Conservation (phyloP, 2,329 filamentous ascomycete genomes). For the Fusarium buharicum region DNA sequence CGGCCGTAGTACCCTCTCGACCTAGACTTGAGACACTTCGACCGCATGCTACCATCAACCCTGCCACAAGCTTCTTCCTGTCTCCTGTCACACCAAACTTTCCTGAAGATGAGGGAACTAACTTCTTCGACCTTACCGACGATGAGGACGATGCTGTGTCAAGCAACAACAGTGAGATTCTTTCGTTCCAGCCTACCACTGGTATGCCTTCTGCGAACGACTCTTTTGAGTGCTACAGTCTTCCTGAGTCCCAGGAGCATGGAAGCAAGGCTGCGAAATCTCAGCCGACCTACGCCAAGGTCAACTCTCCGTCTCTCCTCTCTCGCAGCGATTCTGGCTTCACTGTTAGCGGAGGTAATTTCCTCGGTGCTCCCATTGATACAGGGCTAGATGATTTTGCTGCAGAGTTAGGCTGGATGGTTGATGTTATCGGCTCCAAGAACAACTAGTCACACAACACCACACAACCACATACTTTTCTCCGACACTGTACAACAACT, state of each 20-base stretch:
- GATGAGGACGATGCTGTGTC: slow-evolving; percentile 55
- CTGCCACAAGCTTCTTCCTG: slow-evolving; percentile 44
- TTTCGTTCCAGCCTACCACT: slow-evolving; percentile 41
- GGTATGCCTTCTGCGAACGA: slow-evolving; percentile 27
- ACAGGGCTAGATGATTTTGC: slow-evolving; percentile 55
- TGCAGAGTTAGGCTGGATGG: slow-evolving; percentile 64
- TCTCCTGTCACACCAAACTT: slow-evolving; percentile 54
- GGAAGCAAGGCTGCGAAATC: slow-evolving; percentile 31
- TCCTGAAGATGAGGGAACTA: slow-evolving; percentile 55
- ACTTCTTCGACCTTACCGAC: slow-evolving; percentile 60
- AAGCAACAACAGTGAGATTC: slow-evolving; percentile 52
- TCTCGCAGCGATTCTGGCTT: slow-evolving; percentile 35
- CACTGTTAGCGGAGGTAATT: slow-evolving; percentile 35
- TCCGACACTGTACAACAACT: slow-evolving; percentile 23
- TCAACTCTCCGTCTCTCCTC: slow-evolving; percentile 44
- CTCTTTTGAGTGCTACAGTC: slow-evolving; percentile 56
- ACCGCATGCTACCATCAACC: slow-evolving; percentile 46
- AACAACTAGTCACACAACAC: slow-evolving; percentile 15
- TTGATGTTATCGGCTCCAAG: slow-evolving; percentile 56
- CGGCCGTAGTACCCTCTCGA: slow-evolving; percentile 35
- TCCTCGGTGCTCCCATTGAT: slow-evolving; percentile 52
- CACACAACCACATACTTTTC: background rate
- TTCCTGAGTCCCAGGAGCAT: slow-evolving; percentile 52
- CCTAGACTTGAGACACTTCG: slow-evolving; percentile 39
- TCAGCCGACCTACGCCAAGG: slow-evolving; percentile 36